Evolutionary conservation across 768 basidiomycete genomes (phyloP), one percentile per base, ranked within the genome.

Genomic region (Kwoniella pini): DNA sequence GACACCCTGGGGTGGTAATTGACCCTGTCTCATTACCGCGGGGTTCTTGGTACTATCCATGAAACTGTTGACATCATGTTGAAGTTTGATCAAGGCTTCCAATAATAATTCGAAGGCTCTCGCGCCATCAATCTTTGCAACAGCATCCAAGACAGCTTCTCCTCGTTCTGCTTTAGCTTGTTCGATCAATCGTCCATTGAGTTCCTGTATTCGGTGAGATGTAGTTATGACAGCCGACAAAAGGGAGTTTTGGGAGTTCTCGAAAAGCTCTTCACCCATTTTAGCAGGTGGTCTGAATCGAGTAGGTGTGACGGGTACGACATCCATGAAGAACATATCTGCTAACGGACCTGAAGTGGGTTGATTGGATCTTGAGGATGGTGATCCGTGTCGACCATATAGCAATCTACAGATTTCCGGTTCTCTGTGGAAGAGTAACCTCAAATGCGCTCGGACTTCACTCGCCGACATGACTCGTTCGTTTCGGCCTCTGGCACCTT

Each of bases 11-110:
- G 94, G 93, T 27, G 94, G 93, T 19, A 90, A 81, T 73, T 92
- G 92, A 2, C 95, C 96, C 72, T 89, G 87, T 52, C 89, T 83
- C 59, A 90, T 81, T n/a, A 86, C 83, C 31, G 86, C 82, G 5
- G 95, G 92, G 72, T 98, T 97, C 81, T 98, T 97, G 75, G 86
- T 89, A 72, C 90, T 92, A 74, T 99, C 96, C 80, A 99, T 88
- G 80, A 97, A 95, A 77, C 89, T 90, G 77, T 98, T 98, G 62
- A 98, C 93, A 62, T 95, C 89, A 54, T 89, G 82, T 77, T 99
- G 96, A 5, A 98, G 84, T 75, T 94, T 90, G 51, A 96, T 85
- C 45, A 99, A 79, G 9, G 86, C 80, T 68, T 93, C 91, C 54
- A 97, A 81, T 21, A 99, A 82, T 30, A 82, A 76, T 19, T 84